phyloP scores from a whole-genome alignment of 805 yeast species.

The Yarrowia divulgata region DNA sequence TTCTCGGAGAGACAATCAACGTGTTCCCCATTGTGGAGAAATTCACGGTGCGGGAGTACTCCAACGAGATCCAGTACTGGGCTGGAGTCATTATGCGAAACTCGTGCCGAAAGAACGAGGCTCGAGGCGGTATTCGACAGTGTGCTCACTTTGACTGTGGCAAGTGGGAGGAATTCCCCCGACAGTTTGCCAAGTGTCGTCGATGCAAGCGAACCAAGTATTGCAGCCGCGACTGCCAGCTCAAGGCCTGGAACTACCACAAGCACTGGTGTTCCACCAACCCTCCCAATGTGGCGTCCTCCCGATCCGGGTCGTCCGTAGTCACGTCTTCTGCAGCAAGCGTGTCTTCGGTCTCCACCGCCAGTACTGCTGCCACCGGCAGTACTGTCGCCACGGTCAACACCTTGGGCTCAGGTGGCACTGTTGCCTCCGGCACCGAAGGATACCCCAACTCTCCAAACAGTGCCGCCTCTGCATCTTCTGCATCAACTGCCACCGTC shows the following conservation, averaged over 20 bases:
- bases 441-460: slow-evolving; percentile 33
- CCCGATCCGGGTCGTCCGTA: slow-evolving; percentile 33
- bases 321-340: slow-evolving; percentile 40
- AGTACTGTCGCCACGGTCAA: slow-evolving; percentile 33
- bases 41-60: slow-evolving; percentile 73
- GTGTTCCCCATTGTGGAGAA: slow-evolving; percentile 91
- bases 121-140: slow-evolving; percentile 87
- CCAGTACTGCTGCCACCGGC: slow-evolving; percentile 32
- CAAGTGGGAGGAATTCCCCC: slow-evolving; percentile 87
- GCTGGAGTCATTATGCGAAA: slow-evolving; percentile 97
- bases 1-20: slow-evolving; percentile 58
- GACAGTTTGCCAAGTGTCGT: slow-evolving; percentile 94
- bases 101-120: slow-evolving; percentile 89
- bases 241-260: slow-evolving; percentile 90
- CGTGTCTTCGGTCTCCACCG: slow-evolving; percentile 38
- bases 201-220: slow-evolving; percentile 94
- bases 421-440: slow-evolving; percentile 24
- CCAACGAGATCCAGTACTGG: slow-evolving; percentile 91
- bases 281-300: slow-evolving; percentile 33
- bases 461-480: slow-evolving; percentile 34
- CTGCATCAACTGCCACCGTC: slow-evolving; percentile 23
- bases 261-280: slow-evolving; percentile 79
- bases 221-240: slow-evolving; percentile 91
- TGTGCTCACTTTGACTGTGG: slow-evolving; percentile 95
- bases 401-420: slow-evolving; percentile 31